Evolutionary conservation across 306 rosid species (phyloP).

Genomic region (Cucurbita ficifolia): DNA sequence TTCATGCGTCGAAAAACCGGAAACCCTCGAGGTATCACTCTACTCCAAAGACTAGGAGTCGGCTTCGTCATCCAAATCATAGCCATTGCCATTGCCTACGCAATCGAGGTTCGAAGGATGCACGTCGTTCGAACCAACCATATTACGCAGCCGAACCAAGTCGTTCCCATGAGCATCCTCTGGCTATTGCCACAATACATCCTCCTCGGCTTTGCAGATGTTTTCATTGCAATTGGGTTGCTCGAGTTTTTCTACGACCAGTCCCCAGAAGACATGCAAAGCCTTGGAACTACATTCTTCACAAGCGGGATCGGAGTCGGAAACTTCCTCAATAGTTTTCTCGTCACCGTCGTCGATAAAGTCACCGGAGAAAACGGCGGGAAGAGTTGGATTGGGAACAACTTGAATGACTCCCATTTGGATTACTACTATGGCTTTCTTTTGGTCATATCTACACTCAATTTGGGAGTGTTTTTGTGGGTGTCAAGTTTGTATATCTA

Average conservation of each 20-base stretch:
- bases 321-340: conserved; percentile 40
- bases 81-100: conserved; percentile 33
- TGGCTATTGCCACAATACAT: conserved; percentile 63
- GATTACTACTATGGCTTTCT: conserved; percentile 58
- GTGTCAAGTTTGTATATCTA: conserved; percentile 35
- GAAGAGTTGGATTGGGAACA: conserved; percentile 53
- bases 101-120: conserved; percentile 40
- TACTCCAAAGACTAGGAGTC: conserved; percentile 36
- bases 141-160: conserved; percentile 26
- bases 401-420: conserved; percentile 49
- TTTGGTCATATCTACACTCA: conserved; percentile 32
- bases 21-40: conserved; percentile 41
- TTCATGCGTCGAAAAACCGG: conserved; percentile 29
- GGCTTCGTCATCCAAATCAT: conserved; percentile 37
- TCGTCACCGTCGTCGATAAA: conserved; percentile 42
- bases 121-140: conserved; percentile 21
- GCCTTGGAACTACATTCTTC: conserved; percentile 59
- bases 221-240: conserved; percentile 47
- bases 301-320: conserved; percentile 62
- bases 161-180: conserved; percentile 61
- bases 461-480: conserved; percentile 29
- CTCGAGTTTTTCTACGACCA: conserved; percentile 73
- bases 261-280: conserved; percentile 71
- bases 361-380: conserved; percentile 24
- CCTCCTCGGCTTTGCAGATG: conserved; percentile 43